Evolutionary conservation across 2,329 filamentous ascomycete genomes (phyloP).

Genomic region (Diaporthe batatas): DNA sequence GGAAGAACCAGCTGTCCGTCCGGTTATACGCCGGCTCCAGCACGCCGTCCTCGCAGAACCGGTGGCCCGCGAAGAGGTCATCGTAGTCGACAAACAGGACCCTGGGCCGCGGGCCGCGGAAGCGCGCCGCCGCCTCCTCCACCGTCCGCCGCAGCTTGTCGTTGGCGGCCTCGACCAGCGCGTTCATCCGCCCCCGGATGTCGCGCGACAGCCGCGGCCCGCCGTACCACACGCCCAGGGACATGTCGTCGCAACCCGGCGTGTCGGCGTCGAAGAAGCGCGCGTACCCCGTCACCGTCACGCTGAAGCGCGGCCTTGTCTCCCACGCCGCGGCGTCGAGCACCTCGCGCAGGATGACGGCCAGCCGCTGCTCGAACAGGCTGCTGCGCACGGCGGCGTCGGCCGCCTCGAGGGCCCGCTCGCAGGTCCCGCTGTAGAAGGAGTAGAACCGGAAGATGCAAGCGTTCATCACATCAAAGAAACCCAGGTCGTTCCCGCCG

Average conservation of each 20-base stretch:
- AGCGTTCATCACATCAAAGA: slow-evolving; percentile 64
- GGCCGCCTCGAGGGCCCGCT: slow-evolving; percentile 54
- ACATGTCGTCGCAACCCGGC: slow-evolving; percentile 57
- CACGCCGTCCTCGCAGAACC: slow-evolving; percentile 53
- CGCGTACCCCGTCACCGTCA: slow-evolving; percentile 63
- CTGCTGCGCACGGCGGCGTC: slow-evolving; percentile 51
- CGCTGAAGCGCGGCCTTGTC: slow-evolving; percentile 56
- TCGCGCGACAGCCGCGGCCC: slow-evolving; percentile 57
- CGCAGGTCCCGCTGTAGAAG: slow-evolving; percentile 62
- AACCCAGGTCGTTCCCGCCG: slow-evolving; percentile 63
- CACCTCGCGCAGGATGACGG: slow-evolving; percentile 57
- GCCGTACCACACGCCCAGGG: slow-evolving; percentile 61
- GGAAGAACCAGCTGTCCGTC: slow-evolving; percentile 62
- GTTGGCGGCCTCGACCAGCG: slow-evolving; percentile 59
- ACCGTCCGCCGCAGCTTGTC: slow-evolving; percentile 54
- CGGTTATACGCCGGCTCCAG: slow-evolving; percentile 59
- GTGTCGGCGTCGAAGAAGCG: slow-evolving; percentile 62
- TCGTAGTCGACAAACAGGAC: slow-evolving; percentile 62
- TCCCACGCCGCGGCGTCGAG: slow-evolving; percentile 60
- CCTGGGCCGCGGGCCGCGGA: slow-evolving; percentile 49
- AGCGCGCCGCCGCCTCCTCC: slow-evolving; percentile 54
- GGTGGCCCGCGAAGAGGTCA: slow-evolving; percentile 58
- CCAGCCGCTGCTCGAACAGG: slow-evolving; percentile 56
- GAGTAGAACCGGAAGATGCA: slow-evolving; percentile 65
- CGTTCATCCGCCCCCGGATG: slow-evolving; percentile 58